These are phyloP conservation scores for Amniculicola lignicola DNA, from an alignment of 495 filamentous ascomycete species.

Conservation along the genomic window DNA sequence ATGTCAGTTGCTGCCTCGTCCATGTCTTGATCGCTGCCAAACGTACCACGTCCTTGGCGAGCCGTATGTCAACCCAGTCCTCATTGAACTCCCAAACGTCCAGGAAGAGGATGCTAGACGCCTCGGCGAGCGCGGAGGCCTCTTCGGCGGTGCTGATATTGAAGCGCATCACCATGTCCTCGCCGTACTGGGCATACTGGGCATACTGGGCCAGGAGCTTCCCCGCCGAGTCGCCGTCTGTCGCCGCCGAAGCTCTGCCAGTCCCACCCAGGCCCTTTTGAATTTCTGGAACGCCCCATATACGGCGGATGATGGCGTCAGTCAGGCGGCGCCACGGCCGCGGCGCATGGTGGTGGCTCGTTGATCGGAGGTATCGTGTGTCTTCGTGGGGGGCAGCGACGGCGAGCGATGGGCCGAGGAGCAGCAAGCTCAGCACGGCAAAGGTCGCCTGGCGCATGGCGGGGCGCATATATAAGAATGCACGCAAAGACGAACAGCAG, in stretches of 20 bases:
- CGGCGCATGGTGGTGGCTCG: constrained; percentile 4
- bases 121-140: constrained; percentile 68
- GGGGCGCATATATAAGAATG: neutral
- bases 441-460: constrained; percentile 26
- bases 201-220: constrained; percentile 66
- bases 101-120: constrained; percentile 70
- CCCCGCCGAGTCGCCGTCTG: neutral
- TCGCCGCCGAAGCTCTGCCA: neutral
- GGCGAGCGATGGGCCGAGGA: constrained; percentile 28
- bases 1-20: neutral
- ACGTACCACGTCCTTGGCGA: constrained; percentile 72
- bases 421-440: constrained; percentile 28
- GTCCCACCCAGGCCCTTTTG: constrained; percentile 19
- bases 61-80: constrained; percentile 81
- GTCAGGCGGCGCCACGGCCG: constrained; percentile 54
- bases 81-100: constrained; percentile 87
- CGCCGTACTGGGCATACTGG: constrained; percentile 72
- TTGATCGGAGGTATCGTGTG: neutral
- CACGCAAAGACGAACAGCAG: neutral
- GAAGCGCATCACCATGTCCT: constrained; percentile 86
- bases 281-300: constrained; percentile 55
- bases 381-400: constrained; percentile 27
- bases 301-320: constrained; percentile 59
- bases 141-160: constrained; percentile 68
- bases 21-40: neutral